Evolutionary conservation across 2,329 filamentous ascomycete genomes (phyloP).

Genomic region (Pleomassaria siparia): DNA sequence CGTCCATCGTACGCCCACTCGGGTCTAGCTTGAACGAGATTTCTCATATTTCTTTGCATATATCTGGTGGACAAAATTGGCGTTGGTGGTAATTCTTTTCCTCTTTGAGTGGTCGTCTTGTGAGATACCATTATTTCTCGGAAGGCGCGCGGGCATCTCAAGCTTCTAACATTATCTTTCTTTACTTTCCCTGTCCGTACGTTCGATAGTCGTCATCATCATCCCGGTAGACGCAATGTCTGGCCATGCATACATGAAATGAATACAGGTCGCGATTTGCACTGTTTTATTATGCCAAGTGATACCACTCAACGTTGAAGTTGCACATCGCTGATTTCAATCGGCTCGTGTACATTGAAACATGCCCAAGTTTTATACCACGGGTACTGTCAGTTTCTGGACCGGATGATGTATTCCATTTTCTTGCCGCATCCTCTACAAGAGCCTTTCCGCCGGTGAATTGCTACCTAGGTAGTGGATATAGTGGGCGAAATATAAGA

Average conservation of each 20-base stretch:
- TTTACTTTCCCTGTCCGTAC: not conserved
- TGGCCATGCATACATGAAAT: not conserved
- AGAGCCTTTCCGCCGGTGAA: not conserved
- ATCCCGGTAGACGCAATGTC: not conserved
- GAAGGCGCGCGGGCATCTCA: not conserved
- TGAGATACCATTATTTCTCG: not conserved
- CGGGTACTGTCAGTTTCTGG: no score
- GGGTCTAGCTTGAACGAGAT: not conserved
- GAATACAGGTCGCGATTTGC: not conserved
- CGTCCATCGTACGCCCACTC: not conserved
- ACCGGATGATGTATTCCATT: no score
- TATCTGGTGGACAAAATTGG: not conserved
- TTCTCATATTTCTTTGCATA: not conserved
- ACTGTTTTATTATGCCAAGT: no score
- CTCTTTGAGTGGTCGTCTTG: slow-evolving; percentile 1
- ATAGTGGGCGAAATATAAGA: no score
- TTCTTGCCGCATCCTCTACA: no score
- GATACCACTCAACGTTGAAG: no score
- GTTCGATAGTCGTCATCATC: no score
- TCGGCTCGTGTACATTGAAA: no score
- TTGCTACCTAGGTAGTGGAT: not conserved
- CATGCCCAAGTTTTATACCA: no score
- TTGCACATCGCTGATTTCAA: no score
- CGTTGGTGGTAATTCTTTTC: not conserved
- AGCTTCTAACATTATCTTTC: no score